Base-by-base conservation (phyloP, 2,329 filamentous ascomycete species). In the Aspergillus luchuensis region DNA sequence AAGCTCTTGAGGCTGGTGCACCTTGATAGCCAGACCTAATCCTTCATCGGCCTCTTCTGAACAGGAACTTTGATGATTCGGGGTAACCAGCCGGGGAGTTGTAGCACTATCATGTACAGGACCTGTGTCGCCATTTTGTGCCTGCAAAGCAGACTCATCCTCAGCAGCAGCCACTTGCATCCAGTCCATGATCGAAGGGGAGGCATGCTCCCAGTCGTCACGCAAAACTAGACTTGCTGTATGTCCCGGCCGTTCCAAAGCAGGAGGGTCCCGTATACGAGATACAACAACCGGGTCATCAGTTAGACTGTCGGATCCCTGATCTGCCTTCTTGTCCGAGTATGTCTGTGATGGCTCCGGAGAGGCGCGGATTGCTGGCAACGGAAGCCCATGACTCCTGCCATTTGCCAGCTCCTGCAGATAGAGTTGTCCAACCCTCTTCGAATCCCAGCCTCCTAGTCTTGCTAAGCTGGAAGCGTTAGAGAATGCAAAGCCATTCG, bases 391-490 rank as follows among this genome's bases (percentile, higher is more conserved):
- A 15, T 71, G 68, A 11, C 69, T 67, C 47, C 69, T 69, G 13
- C 73, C 74, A 39, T 72, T 72, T 15, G 77, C 73, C 61, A 83
- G 68, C 61, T 83, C 77, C 59, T 84, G 79, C 5, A 86, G 71
- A 68, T 84, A 86, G n/a, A 84, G 77, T 61, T 84, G 81, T 3
- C 81, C 83, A 2, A 83, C 81, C 59, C 82, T 81, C 58, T 81
- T 82, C 1, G 82, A 81, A 55, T 83, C 81, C 80, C 83, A 86
- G 36, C 80, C 78, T 7, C 80, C 80, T 60, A 83, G 78, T 63
- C 81, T 80, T n/a, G 81, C 82, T 56, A 86, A 71, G 55, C 81
- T 80, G 13, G 83, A 82, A 10, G 82, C 82, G n/a, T 80, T 75
- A 5, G 77, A 75, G 41, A 82, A 75, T 4, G 80, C 72, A 59